These are phyloP conservation scores for Scedosporium apiospermum DNA, from an alignment of 2,329 filamentous ascomycete genomes.

Conservation along the genomic window DNA sequence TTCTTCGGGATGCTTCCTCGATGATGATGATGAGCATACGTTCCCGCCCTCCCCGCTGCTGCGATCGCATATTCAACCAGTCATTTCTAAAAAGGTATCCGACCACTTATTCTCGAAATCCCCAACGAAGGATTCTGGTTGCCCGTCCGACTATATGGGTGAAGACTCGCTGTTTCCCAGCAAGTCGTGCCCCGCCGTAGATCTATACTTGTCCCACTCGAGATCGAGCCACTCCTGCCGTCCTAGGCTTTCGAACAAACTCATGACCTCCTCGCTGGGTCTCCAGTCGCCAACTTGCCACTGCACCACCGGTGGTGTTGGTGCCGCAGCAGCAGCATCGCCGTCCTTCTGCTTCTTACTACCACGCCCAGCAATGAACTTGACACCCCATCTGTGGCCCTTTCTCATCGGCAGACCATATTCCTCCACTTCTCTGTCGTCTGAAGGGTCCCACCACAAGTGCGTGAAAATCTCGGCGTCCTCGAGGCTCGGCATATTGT, in stretches of 20 bases:
- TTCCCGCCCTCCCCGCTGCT: too few species aligned
- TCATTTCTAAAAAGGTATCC: too few species aligned
- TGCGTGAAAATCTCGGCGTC: conserved; percentile 15
- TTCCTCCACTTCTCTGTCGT: conserved; percentile 8
- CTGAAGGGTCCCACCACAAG: conserved; percentile 14
- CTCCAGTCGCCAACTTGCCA: conserved; percentile 17
- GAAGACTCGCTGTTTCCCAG: background rate
- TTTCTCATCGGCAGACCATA: conserved; percentile 5
- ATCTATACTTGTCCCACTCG: conserved; percentile 10
- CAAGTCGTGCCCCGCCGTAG: conserved; percentile 3
- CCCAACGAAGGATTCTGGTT: conserved; percentile 1
- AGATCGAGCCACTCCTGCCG: conserved; percentile 14
- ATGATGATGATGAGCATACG: too few species aligned
- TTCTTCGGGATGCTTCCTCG: too few species aligned
- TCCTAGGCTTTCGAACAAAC: conserved; percentile 12
- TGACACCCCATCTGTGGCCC: conserved; percentile 14
- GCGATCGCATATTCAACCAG: too few species aligned
- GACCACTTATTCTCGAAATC: background rate
- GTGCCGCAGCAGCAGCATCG: too few species aligned
- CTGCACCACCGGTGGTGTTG: conserved; percentile 9
- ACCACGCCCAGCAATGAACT: conserved; percentile 10
- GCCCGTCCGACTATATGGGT: conserved; percentile 4
- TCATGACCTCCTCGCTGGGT: conserved; percentile 12
- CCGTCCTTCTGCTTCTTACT: background rate
- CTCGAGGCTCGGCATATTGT: conserved; percentile 14